phyloP scores from a whole-genome alignment of 345 rosid genomes.

The Xanthoceras sorbifolium region DNA sequence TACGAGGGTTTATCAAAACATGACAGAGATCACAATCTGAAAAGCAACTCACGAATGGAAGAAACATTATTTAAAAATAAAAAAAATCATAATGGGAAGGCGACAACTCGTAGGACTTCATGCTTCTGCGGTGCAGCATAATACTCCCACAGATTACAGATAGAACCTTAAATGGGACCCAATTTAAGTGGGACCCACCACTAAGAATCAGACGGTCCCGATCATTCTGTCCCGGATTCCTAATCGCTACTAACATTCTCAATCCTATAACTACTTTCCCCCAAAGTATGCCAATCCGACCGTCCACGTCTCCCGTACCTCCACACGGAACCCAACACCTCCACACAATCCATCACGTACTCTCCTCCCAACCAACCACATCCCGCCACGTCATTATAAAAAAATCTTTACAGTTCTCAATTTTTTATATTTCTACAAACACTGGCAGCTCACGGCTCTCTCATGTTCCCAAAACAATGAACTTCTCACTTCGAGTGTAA shows the following conservation, averaged over 20 bases:
- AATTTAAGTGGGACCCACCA: neutral
- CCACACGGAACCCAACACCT: neutral
- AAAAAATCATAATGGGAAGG: too few species aligned
- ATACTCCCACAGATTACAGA: neutral
- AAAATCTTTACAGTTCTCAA: neutral
- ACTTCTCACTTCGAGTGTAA: neutral
- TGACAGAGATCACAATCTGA: too few species aligned
- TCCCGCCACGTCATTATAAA: neutral
- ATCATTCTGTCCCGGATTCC: neutral
- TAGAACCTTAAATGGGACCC: too few species aligned
- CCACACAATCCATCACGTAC: neutral
- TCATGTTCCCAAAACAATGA: too few species aligned
- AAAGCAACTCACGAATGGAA: too few species aligned
- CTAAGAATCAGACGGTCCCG: neutral
- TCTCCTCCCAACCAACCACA: neutral
- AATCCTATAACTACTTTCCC: too few species aligned
- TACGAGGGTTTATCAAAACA: too few species aligned
- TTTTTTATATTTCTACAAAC: too few species aligned
- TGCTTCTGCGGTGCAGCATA: neutral
- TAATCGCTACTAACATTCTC: neutral
- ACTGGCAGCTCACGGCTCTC: too few species aligned
- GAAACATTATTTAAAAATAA: too few species aligned
- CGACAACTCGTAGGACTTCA: neutral
- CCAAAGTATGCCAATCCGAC: neutral
- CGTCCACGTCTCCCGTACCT: neutral